Conservation (phyloP, 2,329 filamentous ascomycete genomes). For the Ophiostoma triangulosporum region DNA sequence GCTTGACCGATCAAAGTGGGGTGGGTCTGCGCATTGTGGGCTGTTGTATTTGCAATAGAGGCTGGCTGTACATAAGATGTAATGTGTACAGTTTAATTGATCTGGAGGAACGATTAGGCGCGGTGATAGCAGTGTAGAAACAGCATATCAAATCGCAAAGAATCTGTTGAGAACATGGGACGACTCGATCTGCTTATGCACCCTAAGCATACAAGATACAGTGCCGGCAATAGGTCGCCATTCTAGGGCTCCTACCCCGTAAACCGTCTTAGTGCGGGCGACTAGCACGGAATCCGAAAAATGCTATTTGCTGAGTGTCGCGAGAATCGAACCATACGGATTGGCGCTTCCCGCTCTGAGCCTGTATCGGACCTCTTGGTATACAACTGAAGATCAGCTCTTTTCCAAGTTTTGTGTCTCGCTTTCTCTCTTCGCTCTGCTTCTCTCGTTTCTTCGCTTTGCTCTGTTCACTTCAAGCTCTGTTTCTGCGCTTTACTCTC, state of each 20-base stretch:
- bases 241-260: too few species aligned
- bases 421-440: background rate
- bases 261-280: background rate
- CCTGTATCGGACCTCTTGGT: conserved; percentile 9
- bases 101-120: background rate
- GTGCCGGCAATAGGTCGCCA: background rate
- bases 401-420: background rate
- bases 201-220: background rate
- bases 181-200: background rate
- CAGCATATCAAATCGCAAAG: background rate
- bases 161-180: background rate
- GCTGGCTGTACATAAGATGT: too few species aligned
- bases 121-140: background rate
- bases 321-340: conserved; percentile 14
- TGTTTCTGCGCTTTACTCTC: background rate
- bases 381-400: too few species aligned
- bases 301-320: conserved; percentile 3
- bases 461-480: background rate
- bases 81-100: too few species aligned
- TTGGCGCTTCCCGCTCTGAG: conserved; percentile 10
- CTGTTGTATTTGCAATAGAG: background rate
- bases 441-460: background rate
- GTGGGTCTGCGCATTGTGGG: background rate
- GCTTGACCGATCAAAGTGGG: background rate
- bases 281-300: background rate